Evolutionary conservation across 441 rosid genomes (phyloP).

Genomic region (Macaranga tanarius): DNA sequence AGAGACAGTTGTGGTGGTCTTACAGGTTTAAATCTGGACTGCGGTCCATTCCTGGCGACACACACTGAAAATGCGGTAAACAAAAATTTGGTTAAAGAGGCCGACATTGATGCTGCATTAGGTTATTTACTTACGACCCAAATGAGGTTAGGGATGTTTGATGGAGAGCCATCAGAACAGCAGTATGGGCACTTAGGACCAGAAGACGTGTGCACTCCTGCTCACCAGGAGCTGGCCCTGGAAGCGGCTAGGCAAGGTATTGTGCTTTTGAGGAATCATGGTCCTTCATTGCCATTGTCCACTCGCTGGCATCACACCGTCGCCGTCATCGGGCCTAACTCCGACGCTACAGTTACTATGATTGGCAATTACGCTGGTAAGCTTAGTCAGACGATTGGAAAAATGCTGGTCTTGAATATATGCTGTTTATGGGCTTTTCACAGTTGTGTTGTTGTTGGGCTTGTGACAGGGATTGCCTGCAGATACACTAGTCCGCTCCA

Average conservation of each 20-base stretch:
- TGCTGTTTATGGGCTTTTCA: too few relatives aligned
- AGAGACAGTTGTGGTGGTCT: neutral
- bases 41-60: conserved; percentile 64
- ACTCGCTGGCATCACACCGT: conserved; percentile 47
- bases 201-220: conserved; percentile 64
- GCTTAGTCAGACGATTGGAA: too few relatives aligned
- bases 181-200: conserved; percentile 63
- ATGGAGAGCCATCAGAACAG: conserved; percentile 63
- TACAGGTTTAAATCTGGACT: conserved; percentile 86
- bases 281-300: conserved; percentile 64
- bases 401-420: too few relatives aligned
- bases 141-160: conserved; percentile 93
- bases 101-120: conserved; percentile 58
- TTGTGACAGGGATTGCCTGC: conserved; percentile 66
- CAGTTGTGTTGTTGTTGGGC: neutral
- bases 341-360: conserved; percentile 72
- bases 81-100: conserved; percentile 51
- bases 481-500: conserved; percentile 71
- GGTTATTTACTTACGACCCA: conserved; percentile 59
- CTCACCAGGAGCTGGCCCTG: conserved; percentile 75
- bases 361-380: conserved; percentile 88
- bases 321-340: conserved; percentile 80
- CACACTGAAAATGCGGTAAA: conserved; percentile 75
- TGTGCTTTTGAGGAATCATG: conserved; percentile 70
- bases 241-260: conserved; percentile 96